Evolutionary conservation across 2,329 filamentous ascomycete genomes (phyloP).

Genomic region (Monosporascus sp.): DNA sequence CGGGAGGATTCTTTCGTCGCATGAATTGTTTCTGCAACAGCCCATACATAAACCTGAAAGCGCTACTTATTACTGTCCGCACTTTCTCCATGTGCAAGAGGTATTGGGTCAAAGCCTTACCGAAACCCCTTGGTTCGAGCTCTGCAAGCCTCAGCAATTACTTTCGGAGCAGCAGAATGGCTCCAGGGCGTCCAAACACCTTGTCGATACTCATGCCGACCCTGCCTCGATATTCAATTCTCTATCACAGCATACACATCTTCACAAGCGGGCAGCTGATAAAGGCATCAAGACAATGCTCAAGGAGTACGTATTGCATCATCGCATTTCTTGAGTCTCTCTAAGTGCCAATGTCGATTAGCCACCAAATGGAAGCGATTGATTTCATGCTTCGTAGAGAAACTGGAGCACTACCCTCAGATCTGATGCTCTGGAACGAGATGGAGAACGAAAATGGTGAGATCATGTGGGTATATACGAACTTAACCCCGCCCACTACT

Average conservation of each 20-base stretch:
- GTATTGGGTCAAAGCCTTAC: constrained; percentile 1
- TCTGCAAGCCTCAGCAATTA: neutral
- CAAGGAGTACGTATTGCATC: neutral
- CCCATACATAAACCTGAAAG: neutral
- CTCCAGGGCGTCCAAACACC: neutral
- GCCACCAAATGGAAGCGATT: constrained; percentile 7
- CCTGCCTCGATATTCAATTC: neutral
- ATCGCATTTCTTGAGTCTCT: too few species aligned
- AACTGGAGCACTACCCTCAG: constrained; percentile 1
- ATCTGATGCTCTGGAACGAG: constrained; percentile 4
- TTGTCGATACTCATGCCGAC: neutral
- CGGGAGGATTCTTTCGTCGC: constrained; percentile 1
- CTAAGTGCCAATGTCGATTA: too few species aligned
- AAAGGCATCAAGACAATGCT: neutral
- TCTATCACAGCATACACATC: neutral
- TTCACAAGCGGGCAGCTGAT: neutral
- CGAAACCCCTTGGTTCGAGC: neutral
- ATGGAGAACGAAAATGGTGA: constrained; percentile 3
- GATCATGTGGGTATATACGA: constrained; percentile 1
- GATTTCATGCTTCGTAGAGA: constrained; percentile 8
- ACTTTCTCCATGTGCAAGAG: neutral
- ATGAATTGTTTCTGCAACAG: constrained; percentile 1
- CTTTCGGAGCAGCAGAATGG: neutral
- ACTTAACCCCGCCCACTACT: too few species aligned
- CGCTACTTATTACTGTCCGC: constrained; percentile 5